Base-by-base conservation (phyloP, 78 protist genomes). In the slime mould (Dictyostelium discoideum) region DNA sequence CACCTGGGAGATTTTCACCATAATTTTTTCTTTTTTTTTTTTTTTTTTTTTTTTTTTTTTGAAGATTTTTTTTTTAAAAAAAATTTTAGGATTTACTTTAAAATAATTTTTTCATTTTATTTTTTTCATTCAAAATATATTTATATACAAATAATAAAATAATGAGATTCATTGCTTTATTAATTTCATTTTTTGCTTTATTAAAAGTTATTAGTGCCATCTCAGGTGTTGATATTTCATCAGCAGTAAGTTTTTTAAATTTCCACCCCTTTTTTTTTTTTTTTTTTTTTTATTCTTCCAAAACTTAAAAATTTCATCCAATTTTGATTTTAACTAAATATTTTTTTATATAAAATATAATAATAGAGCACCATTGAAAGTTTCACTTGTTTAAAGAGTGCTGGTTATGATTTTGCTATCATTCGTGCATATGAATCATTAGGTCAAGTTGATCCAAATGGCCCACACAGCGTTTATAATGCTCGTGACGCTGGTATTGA, bases 171-270 rank as follows among this genome's bases (percentile, higher is more conserved):
- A 63, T 63, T 63, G 72, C 72, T 22, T 77, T 40, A 40, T 40
- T 77, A 77, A 6, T 77, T 77, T 24, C 54, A 14, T 77, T 77
- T 20, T 11, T 86, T 5, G 42, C 84, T 4, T 46, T 65, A 22
- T 11, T 74, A 22, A 8, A 74, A 11, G 73, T 87, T 4, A 16
- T 85, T 48, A 22, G 9, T 40, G 93, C 93, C 14, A 39, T 39
- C 20, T 32, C 42, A 32, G 93, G 93, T 87, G 93, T 87, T 77
- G 93, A 87, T 87, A 87, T 87, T n/a, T 86, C 92, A 13, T 76
- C 85, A 29, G 80, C 85, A 7, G 80, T 16, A 10, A 73, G 80
- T 76, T 20, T 26, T 50, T n/a, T n/a, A n/a, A n/a, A n/a, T n/a
- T n/a, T n/a, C n/a, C n/a, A n/a, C n/a, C n/a, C n/a, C n/a, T n/a